Percentiles rank a stretch among this genome's conserved stretches.
Conservation (phyloP, 768 basidiomycete genomes). For the Calocybe indica region DNA sequence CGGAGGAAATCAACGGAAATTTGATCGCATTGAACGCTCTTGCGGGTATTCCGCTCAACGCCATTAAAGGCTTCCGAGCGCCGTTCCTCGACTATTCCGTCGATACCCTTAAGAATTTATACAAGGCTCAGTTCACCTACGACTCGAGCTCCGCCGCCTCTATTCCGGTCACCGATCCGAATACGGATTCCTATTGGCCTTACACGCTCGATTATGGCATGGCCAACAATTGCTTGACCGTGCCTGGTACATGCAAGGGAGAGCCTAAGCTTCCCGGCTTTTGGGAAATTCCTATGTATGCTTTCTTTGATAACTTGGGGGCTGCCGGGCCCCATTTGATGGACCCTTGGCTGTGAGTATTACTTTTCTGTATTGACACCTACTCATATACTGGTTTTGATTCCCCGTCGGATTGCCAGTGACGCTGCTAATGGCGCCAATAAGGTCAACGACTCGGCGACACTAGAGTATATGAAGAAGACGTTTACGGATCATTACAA, state of each 20-base stretch:
- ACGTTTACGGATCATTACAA: conserved; percentile 75
- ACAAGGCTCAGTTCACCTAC: conserved; percentile 57
- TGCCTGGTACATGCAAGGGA: conserved; percentile 56
- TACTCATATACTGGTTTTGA: not conserved
- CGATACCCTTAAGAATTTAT: conserved; percentile 56
- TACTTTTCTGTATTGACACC: not conserved
- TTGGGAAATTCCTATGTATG: conserved; percentile 86
- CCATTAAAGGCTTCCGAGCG: conserved; percentile 70
- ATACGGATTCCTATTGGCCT: conserved; percentile 78
- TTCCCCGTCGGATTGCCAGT: conserved; percentile 15
- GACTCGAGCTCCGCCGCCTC: conserved; percentile 61
- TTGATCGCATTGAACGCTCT: conserved; percentile 74
- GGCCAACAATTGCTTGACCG: conserved; percentile 67
- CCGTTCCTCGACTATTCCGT: conserved; percentile 65
- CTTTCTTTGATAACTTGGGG: conserved; percentile 59
- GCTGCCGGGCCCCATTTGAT: conserved; percentile 59
- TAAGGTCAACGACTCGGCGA: conserved; percentile 51
- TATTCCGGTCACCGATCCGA: conserved; percentile 56
- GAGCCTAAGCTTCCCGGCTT: conserved; percentile 68
- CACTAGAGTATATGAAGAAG: conserved; percentile 64
- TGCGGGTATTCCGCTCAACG: conserved; percentile 63
- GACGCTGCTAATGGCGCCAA: conserved; percentile 50
- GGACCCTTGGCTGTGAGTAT: conserved; percentile 75
- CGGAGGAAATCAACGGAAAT: conserved; percentile 71
- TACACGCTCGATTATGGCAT: conserved; percentile 78